phyloP scores from a whole-genome alignment of 306 rosid species.

The Rosa multiflora region DNA sequence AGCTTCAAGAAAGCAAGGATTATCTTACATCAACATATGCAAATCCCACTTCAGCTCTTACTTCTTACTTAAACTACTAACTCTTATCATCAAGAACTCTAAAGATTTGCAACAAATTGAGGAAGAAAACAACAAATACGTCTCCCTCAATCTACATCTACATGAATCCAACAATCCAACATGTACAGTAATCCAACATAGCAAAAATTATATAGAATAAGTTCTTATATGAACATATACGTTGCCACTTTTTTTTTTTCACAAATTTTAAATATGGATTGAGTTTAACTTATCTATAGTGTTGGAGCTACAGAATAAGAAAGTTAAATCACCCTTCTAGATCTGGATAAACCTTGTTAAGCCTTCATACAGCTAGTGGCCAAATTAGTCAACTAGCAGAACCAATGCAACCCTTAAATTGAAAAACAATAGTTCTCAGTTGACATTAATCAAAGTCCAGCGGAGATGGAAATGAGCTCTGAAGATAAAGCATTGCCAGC shows the following conservation, averaged over 20 bases:
- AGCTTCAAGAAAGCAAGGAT: neutral
- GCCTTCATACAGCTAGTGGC: neutral
- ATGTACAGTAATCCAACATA: neutral
- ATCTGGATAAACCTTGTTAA: neutral
- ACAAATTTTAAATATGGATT: neutral
- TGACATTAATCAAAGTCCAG: neutral
- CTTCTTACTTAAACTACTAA: neutral
- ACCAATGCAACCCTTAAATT: neutral
- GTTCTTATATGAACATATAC: neutral
- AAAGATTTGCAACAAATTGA: neutral
- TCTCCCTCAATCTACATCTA: neutral
- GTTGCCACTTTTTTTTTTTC: neutral
- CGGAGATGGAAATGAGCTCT: slow-evolving; percentile 2
- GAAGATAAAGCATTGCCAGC: slow-evolving; percentile 3
- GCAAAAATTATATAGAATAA: neutral
- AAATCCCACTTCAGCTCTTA: neutral
- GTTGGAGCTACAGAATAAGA: neutral
- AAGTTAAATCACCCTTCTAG: neutral
- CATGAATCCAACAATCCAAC: neutral
- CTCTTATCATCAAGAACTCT: slow-evolving; percentile 1
- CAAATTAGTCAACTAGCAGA: neutral
- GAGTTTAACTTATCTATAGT: neutral
- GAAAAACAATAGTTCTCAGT: neutral
- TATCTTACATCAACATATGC: neutral
- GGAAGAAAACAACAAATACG: neutral